phyloP scores from a whole-genome alignment of 1,139 yeast genomes.

The Lodderomyces elongisporus region DNA sequence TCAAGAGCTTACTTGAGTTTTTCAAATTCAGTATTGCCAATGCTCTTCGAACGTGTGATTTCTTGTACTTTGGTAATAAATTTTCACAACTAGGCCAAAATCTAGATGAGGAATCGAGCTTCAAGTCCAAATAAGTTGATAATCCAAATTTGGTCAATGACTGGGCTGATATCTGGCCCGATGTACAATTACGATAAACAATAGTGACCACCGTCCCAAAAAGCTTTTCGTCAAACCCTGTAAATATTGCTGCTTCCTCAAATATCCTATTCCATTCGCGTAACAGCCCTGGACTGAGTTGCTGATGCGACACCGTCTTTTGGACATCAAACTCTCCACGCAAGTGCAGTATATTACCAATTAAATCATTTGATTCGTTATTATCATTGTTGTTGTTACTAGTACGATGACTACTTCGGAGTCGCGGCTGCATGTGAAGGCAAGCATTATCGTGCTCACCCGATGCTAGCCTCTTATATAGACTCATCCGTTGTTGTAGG shows the following conservation, averaged over 20 bases:
- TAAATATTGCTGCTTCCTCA: conserved; percentile 50
- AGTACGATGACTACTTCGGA: background rate
- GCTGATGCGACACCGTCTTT: too few species aligned
- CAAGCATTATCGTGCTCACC: conserved; percentile 31
- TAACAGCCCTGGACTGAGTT: too few species aligned
- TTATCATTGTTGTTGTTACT: background rate
- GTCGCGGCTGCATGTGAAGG: conserved; percentile 9
- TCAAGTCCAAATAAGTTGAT: conserved; percentile 54
- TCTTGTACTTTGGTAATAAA: conserved; percentile 43
- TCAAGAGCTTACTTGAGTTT: conserved; percentile 54
- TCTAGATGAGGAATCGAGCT: conserved; percentile 57
- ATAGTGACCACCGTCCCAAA: conserved; percentile 52
- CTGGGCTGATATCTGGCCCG: conserved; percentile 51
- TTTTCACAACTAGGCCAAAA: conserved; percentile 80
- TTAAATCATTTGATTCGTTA: background rate
- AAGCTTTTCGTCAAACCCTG: conserved; percentile 46
- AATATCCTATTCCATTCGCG: conserved; percentile 40
- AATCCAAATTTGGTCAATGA: conserved; percentile 70
- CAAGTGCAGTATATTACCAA: background rate
- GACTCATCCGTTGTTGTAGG: conserved; percentile 20
- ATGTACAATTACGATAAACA: conserved; percentile 45
- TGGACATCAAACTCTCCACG: too few species aligned
- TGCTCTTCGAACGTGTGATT: conserved; percentile 64
- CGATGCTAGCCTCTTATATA: conserved; percentile 36
- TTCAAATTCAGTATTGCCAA: conserved; percentile 72